Percentiles rank a stretch among this genome's conserved stretches.
phyloP scores from a whole-genome alignment of 2,329 filamentous ascomycete species.

The Exophiala sideris region DNA sequence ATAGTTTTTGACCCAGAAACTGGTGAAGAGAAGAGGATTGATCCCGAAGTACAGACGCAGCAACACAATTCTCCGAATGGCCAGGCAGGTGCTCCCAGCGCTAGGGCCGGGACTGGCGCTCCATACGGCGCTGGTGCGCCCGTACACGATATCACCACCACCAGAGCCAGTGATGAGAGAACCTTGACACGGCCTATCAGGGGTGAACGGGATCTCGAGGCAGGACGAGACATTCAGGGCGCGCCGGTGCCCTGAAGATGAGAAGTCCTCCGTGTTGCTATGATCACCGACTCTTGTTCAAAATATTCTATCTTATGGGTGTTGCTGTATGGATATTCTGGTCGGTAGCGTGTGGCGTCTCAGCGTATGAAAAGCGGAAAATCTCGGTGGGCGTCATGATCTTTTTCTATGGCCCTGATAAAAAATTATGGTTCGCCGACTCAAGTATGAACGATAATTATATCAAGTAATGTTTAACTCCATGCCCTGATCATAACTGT shows the following conservation, averaged over 20 bases:
- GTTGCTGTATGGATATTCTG: no score
- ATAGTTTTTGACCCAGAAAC: conserved; percentile 4
- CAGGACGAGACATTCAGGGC: not conserved
- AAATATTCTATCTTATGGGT: no score
- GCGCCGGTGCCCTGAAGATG: conserved; percentile 1
- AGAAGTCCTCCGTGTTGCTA: not conserved
- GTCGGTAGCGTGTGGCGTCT: no score
- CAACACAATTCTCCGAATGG: conserved; percentile 1
- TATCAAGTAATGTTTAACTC: no score
- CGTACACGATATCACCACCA: not conserved
- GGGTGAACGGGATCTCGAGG: conserved; percentile 7
- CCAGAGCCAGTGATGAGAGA: not conserved
- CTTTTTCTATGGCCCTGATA: no score
- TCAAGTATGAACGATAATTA: no score
- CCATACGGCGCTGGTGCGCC: no score
- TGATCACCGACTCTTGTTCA: no score
- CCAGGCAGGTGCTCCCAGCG: not conserved
- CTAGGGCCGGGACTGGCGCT: not conserved
- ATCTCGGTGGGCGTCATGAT: no score
- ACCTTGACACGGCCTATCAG: not conserved
- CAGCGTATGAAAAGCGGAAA: no score
- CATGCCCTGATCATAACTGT: no score
- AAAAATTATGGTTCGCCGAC: no score
- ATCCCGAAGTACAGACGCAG: not conserved
- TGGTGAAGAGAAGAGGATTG: conserved; percentile 12